Evolutionary conservation across 1,139 yeast species (phyloP).

Genomic region (Candida frijolesensis): DNA sequence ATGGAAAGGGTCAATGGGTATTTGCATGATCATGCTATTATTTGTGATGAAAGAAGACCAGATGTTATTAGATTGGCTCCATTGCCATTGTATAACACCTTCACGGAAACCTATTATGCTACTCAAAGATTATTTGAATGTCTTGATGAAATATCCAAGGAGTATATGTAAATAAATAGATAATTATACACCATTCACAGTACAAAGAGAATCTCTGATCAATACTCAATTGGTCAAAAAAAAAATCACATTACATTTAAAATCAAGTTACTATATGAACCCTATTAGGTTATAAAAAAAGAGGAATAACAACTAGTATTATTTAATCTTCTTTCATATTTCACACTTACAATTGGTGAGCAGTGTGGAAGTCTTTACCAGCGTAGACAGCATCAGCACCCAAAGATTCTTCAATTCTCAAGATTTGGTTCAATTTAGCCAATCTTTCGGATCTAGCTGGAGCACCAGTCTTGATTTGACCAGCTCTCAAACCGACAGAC

Average conservation of each 20-base stretch:
- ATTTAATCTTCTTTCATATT: neutral
- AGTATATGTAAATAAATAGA: slow-evolving; percentile 7
- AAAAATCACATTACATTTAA: neutral
- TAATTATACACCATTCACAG: neutral
- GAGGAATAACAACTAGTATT: neutral
- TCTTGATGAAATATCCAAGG: slow-evolving; percentile 21
- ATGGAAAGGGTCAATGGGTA: slow-evolving; percentile 65
- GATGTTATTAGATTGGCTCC: slow-evolving; percentile 87
- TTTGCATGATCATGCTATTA: slow-evolving; percentile 60
- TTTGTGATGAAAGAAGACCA: slow-evolving; percentile 89
- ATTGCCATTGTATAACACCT: slow-evolving; percentile 77
- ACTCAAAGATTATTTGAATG: slow-evolving; percentile 48
- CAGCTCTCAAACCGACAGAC: slow-evolving; percentile 94
- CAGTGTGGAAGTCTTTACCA: slow-evolving; percentile 79
- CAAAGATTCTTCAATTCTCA: slow-evolving; percentile 96
- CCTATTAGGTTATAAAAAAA: neutral
- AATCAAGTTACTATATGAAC: neutral
- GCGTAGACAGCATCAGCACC: slow-evolving; percentile 95
- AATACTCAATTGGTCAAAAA: too few species aligned
- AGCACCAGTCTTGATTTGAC: slow-evolving; percentile 99
- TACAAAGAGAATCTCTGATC: too few species aligned
- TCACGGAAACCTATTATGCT: slow-evolving; percentile 58
- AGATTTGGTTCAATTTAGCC: slow-evolving; percentile 94
- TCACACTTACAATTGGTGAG: slow-evolving; percentile 32
- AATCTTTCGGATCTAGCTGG: slow-evolving; percentile 99